Percentiles rank a stretch among this genome's conserved stretches.
Conservation (phyloP, 192 early-diverging fungal species). For the Podila verticillata region DNA sequence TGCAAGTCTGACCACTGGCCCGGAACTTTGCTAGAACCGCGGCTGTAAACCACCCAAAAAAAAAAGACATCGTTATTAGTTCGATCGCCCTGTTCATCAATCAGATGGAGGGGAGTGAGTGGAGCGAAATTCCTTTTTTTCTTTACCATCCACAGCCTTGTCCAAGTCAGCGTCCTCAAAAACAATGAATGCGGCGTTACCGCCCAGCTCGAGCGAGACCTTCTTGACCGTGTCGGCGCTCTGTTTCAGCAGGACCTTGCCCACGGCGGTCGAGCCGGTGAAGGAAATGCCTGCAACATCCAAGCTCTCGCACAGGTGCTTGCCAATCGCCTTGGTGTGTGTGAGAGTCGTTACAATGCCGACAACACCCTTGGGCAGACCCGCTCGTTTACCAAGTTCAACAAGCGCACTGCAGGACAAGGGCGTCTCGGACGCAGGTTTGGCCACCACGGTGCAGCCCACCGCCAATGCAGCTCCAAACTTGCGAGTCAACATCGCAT, state of each 20-base stretch:
- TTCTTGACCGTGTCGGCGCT: constrained; percentile 75
- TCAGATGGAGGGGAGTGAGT: not conserved
- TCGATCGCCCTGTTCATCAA: too few species aligned
- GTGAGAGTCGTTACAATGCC: constrained; percentile 70
- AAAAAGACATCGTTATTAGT: too few species aligned
- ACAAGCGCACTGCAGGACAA: constrained; percentile 62
- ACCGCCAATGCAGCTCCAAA: constrained; percentile 79
- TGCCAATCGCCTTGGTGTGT: constrained; percentile 65
- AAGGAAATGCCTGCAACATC: constrained; percentile 78
- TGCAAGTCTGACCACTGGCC: constrained; percentile 84
- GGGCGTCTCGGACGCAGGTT: constrained; percentile 70
- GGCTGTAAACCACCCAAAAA: constrained; percentile 40
- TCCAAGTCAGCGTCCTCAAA: constrained; percentile 84
- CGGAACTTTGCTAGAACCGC: constrained; percentile 70
- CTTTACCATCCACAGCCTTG: constrained; percentile 67
- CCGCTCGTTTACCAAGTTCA: constrained; percentile 63
- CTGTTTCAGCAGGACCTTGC: constrained; percentile 71
- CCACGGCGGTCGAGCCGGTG: constrained; percentile 81
- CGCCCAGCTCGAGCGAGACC: constrained; percentile 84
- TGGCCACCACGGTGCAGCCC: constrained; percentile 79
- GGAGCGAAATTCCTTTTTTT: not conserved
- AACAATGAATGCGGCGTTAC: constrained; percentile 84
- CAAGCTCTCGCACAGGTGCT: constrained; percentile 64
- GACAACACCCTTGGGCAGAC: constrained; percentile 76
- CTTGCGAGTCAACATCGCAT: constrained; percentile 86